Percentiles rank a stretch among this genome's conserved stretches.
Evolutionary conservation across 495 filamentous ascomycete genomes (phyloP).

Genomic region (Penicillium pulvis): DNA sequence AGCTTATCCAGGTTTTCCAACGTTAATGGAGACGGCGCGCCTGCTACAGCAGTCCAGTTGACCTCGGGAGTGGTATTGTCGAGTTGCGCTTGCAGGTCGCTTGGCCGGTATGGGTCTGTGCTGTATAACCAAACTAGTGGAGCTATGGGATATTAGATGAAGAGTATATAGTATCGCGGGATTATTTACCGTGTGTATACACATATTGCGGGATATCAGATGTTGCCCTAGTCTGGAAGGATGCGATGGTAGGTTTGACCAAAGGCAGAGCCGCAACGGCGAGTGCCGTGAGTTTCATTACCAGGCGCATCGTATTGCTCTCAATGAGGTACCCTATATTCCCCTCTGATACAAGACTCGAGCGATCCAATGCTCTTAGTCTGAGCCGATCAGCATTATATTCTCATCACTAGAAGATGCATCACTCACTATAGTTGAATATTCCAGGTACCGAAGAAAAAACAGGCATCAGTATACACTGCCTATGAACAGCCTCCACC

Average conservation of each 20-base stretch:
- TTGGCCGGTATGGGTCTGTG: slow-evolving; percentile 58
- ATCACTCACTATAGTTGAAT: neutral
- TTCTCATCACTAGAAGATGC: neutral
- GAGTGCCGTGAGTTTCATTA: slow-evolving; percentile 12
- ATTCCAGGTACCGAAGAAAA: neutral
- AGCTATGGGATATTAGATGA: slow-evolving; percentile 27
- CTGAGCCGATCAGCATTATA: neutral
- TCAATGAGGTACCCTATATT: no score
- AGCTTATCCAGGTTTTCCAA: slow-evolving; percentile 58
- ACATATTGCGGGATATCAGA: slow-evolving; percentile 32
- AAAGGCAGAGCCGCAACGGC: slow-evolving; percentile 9
- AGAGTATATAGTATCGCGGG: neutral
- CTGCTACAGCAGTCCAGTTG: slow-evolving; percentile 50
- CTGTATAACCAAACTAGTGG: slow-evolving; percentile 59
- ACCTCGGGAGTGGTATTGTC: slow-evolving; percentile 55
- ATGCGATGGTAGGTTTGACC: neutral
- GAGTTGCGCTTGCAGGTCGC: slow-evolving; percentile 59
- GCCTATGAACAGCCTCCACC: neutral
- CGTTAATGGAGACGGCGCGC: slow-evolving; percentile 48
- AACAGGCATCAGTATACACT: neutral
- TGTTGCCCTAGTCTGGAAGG: slow-evolving; percentile 4
- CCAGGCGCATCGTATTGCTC: slow-evolving; percentile 12
- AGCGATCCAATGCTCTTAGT: neutral
- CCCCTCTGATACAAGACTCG: neutral
- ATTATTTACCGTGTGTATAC: slow-evolving; percentile 27